A percentile compares a stretch with the other conserved stretches of the same genome.
phyloP scores from a whole-genome alignment of 2,329 filamentous ascomycete species.

The Colletotrichum gloeosporioides region DNA sequence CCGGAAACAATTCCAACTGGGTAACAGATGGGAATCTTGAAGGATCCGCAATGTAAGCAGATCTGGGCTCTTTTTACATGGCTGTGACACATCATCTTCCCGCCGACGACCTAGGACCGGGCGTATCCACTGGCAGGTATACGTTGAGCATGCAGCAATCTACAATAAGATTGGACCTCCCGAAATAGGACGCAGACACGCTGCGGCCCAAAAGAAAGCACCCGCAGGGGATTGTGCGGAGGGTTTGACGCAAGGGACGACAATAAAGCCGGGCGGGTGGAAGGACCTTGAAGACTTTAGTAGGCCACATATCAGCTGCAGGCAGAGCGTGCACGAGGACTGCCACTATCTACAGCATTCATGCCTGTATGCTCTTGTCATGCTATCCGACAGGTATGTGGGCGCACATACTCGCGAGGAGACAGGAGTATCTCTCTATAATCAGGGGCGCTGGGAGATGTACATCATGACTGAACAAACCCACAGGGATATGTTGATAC shows the following conservation, averaged over 20 bases:
- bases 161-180: rapidly evolving
- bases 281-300: too few species aligned
- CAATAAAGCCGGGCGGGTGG: too few species aligned
- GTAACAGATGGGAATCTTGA: rapidly evolving
- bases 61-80: background rate
- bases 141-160: background rate
- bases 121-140: background rate
- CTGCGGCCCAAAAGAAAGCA: background rate
- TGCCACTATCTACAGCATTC: background rate
- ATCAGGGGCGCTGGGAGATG: background rate
- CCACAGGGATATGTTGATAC: too few species aligned
- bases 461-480: too few species aligned
- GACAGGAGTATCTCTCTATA: background rate
- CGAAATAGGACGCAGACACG: rapidly evolving
- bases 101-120: background rate
- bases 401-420: background rate
- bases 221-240: background rate
- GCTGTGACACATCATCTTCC: background rate
- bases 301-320: background rate
- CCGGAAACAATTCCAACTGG: too few species aligned
- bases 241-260: background rate
- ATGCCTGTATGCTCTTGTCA: background rate
- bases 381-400: background rate
- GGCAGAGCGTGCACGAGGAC: background rate
- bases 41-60: rapidly evolving